A percentile compares a stretch with the other conserved stretches of the same genome.
Evolutionary conservation across 108 stramenopile species (phyloP).

Genomic region (Chaetoceros muelleri): DNA sequence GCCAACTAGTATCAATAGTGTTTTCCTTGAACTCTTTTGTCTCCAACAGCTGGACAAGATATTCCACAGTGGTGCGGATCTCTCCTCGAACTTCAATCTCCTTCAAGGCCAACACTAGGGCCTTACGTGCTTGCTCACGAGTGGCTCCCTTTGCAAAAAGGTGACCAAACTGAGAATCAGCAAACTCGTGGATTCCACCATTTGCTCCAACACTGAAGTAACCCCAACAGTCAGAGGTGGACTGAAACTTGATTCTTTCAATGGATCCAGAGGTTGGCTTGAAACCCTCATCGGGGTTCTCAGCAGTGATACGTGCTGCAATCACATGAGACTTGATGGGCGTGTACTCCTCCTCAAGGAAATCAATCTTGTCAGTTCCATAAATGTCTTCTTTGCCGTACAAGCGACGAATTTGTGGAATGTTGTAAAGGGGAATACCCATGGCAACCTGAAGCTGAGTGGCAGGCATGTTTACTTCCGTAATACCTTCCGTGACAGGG

Average conservation of each 20-base stretch:
- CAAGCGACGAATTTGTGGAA: slow-evolving; percentile 81
- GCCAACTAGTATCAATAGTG: slow-evolving; percentile 94
- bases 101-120: slow-evolving; percentile 91
- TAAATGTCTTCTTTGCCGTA: slow-evolving; percentile 75
- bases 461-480: slow-evolving; percentile 84
- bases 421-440: slow-evolving; percentile 93
- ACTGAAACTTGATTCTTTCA: slow-evolving; percentile 98
- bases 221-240: slow-evolving; percentile 94
- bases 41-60: slow-evolving; percentile 93
- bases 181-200: slow-evolving; percentile 97
- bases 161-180: slow-evolving; percentile 98
- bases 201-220: slow-evolving; percentile 96
- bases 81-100: slow-evolving; percentile 98
- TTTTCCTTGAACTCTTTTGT: slow-evolving; percentile 93
- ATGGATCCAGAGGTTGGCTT: slow-evolving; percentile 96
- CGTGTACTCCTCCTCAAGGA: slow-evolving; percentile 81
- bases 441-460: slow-evolving; percentile 96
- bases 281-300: slow-evolving; percentile 98
- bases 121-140: slow-evolving; percentile 91
- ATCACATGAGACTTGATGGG: slow-evolving; percentile 85
- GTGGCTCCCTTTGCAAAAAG: slow-evolving; percentile 93
- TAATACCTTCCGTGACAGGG: slow-evolving; percentile 91
- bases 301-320: slow-evolving; percentile 98
- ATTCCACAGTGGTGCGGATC: slow-evolving; percentile 97
- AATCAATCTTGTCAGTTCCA: slow-evolving; percentile 80